Base-by-base conservation (phyloP, 257 asterid genomes). In the Galeopsis tetrahit region DNA sequence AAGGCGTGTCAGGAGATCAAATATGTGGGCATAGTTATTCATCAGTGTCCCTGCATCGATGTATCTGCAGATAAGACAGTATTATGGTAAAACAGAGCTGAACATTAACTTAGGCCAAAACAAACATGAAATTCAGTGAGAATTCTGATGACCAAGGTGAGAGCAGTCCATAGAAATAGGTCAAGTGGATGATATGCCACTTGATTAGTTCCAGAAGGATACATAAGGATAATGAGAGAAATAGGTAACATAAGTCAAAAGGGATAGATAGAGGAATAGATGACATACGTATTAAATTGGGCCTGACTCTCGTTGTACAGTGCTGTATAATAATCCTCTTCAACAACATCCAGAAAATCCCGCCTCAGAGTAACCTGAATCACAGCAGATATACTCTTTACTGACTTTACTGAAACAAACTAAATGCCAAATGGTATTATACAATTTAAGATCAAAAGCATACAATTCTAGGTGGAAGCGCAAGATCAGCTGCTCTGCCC, bases 401-500 rank as follows among this genome's bases (percentile, higher is more conserved):
- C 59, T 63, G 15, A 57, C 71, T 44, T 62, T 69, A 69, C 67
- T n/a, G 62, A 57, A 55, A 31, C 68, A 68, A 39, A 46, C 32
- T 57, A 71, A 67, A 66, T 42, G 11, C 32, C 53, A 71, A 67
- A 66, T 42, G 11, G 62, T 31, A 38, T 66, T n/a, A 74, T 42
- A 42, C 53, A 11, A 53, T 46, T 52, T 32, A 60, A 48, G 59
- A 33, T 10, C 57, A 15, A 70, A 53, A 75, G 72, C 96, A 65
- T 85, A 93, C 98, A 70, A 89, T 88, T 83, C 96, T 82, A 51
- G 96, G 91, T 28, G 98, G 97, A 68, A 94, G 96, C 1, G 98
- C 96, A 65, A 94, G 94, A 79, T 94, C 98, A 80, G 98, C 96
- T 70, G 96, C 97, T 85, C 98, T 88, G 78, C 97, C 98, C 83